Base-by-base conservation (phyloP, 2,329 filamentous ascomycete genomes). In the Anthostomella pinea region DNA sequence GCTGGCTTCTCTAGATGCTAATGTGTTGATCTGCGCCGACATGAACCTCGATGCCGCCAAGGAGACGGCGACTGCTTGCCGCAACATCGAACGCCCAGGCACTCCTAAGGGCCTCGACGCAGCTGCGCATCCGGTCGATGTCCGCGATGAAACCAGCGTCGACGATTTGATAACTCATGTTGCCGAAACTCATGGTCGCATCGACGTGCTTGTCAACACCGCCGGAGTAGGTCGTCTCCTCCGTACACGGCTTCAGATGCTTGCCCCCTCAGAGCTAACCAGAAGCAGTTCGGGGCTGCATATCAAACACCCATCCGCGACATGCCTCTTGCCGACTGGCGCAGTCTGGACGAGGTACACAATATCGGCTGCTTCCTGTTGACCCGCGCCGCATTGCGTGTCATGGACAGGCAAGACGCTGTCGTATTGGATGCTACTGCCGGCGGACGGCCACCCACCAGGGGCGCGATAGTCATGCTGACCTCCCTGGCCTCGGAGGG, bases 341-440 rank as follows among this genome's bases (percentile, higher is more conserved):
- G 38, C 13, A 43, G 33, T 26, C 43, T 49, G 25, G 38, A 49
- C 18, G 46, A 46, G 1, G 31, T 44, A n/a, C 46, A 46, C 20
- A 49, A 49, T 29, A 46, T 46, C 16, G 43, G 43, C 15, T 49
- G 38, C 30, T 46, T 49, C 13, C 26, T 49, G 30, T 22, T 46
- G 28, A 49, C 41, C 13, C 46, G 46, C 19, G 46, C 46, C 22
- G 40, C 38, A 6, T 27, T 49, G 23, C 43, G 43, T 36, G 35
- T 42, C 21, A 49, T 49, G 46, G 37, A 49, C 26, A 16, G 17
- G 15, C 46, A 49, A 22, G 38, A 35, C 16, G 15, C 37, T 21
- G 22, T 38, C 25, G 14, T 14, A 20, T 23, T 28, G 13, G 21
- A 10, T 16, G 18, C 33, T 10, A 39, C 16, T 8, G 18, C 17